Evolutionary conservation across 2,329 filamentous ascomycete species (phyloP), one percentile per base, ranked within the genome.

Genomic region (Cadophora luteo-olivacea): DNA sequence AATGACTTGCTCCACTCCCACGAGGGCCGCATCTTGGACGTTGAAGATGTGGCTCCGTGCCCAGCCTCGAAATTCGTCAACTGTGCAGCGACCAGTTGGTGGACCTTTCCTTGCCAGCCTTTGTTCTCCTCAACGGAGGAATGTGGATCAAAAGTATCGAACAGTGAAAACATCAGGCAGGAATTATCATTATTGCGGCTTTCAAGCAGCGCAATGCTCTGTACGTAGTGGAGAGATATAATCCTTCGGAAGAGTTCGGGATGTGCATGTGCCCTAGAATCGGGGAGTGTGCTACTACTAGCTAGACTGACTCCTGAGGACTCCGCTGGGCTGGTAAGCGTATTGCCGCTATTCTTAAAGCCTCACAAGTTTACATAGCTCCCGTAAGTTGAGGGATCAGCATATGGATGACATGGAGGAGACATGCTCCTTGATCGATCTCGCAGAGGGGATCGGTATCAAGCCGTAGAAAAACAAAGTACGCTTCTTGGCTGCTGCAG

Each of bases 1-100:
- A 52, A 55, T 48, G 41, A 60, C 36, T 22, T 45, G 32, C 36
- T 58, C 65, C 65, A 67, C 65, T 62, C 52, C 65, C 65, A 67
- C 65, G 65, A 57, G 58, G 57, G 32, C 36, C 60, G 33, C 60
- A 48, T 67, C 60, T 63, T 51, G n/a, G 24, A 51, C 63, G 41
- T 32, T 54, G 58, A 57, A 54, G 60, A 33, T 62, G 65, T 62
- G n/a, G 49, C 32, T 12, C 41, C 51, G 29, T 41, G 49, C 52
- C 33, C 61, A 52, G 58, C 64, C 48, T 58, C 57, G 22, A 55
- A 66, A 55, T 14, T 52, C 60, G 55, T 38, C 49, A 49, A 54
- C 48, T 33, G 25, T 38, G 64, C 54, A 60, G 33, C 57, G 45
- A 52, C 48, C 45, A 54, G 14, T 52, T 48, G 45, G 54, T 57